Conservation (phyloP, 768 basidiomycete species). For the Clavulina sp. region DNA sequence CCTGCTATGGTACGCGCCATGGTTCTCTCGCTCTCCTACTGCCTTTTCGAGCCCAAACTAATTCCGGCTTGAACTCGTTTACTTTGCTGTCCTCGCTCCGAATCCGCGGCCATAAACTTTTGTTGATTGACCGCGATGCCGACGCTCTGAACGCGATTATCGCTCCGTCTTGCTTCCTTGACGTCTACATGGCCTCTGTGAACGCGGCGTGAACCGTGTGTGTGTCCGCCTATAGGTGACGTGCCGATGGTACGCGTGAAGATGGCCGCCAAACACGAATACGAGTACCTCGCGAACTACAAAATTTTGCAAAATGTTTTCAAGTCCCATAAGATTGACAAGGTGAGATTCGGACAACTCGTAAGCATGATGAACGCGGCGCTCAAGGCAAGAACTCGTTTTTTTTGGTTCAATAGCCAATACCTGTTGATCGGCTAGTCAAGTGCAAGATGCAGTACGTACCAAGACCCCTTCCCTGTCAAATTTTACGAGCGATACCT, state of each 20-base stretch:
- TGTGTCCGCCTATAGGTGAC: conserved; percentile 43
- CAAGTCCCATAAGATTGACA: conserved; percentile 86
- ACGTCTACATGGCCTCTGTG: not conserved
- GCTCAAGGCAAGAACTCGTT: conserved; percentile 7
- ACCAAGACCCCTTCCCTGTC: no score
- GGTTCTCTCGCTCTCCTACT: not conserved
- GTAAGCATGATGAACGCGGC: conserved; percentile 2
- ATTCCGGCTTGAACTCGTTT: conserved; percentile 2
- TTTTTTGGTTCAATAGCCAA: conserved; percentile 41
- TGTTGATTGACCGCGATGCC: not conserved
- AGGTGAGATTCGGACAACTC: conserved; percentile 30
- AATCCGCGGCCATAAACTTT: not conserved
- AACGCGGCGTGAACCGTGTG: not conserved
- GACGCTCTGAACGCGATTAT: no score
- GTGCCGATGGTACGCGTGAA: conserved; percentile 84
- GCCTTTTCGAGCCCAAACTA: not conserved
- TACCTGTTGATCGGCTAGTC: conserved; percentile 82
- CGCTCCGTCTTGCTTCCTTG: conserved; percentile 4
- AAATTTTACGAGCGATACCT: not conserved
- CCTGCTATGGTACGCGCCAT: conserved; percentile 58
- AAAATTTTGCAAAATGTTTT: conserved; percentile 89
- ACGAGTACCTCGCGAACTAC: conserved; percentile 89
- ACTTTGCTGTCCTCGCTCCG: not conserved
- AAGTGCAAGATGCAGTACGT: conserved; percentile 99
- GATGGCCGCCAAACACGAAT: conserved; percentile 90